Base-by-base conservation (phyloP, 2,329 filamentous ascomycete species). In the Lasiodiplodia citricola region DNA sequence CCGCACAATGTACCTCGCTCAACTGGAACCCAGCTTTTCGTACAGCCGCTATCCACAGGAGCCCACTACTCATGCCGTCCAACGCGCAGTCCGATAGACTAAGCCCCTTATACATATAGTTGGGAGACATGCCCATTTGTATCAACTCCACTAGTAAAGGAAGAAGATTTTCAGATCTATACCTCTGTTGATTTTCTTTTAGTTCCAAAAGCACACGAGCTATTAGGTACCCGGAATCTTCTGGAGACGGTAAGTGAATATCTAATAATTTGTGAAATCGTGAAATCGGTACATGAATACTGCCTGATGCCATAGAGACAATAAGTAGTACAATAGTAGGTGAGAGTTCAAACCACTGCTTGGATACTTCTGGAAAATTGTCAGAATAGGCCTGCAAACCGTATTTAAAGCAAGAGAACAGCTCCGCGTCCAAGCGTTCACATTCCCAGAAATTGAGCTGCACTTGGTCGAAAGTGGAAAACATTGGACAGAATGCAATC, bases 1-100 rank as follows among this genome's bases (percentile, higher is more conserved):
- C 44, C 2, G 4, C n/a, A 44, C 25, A 25, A 14, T 25, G 10
- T 5, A 50, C 44, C n/a, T 62, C 38, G 1, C 16, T 16, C n/a
- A 50, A 18, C 21, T 25, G 23, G 18, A 35, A 35, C 0, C 57
- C 57, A 7, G 57, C 41, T 16, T n/a, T 47, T 7, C n/a, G 14
- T 1, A 62, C 25, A 6, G 41, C 14, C 2, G 25, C 38, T 16
- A 8, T 35, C 57, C 41, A 62, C 28, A 21, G 14, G 4, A 31
- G 6, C 2, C 7, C 0, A n/a, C 2, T 18, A 18, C 3, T 3
- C 4, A 1, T 11, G 3, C 1, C 21, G 18, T 5, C 0, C 2
- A 23, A 11, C 13, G 38, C 38, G 2, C 2, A 0, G 31, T 50
- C 16, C 16, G 41, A 50, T 25, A 28, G 16, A 14, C 25, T 35